Evolutionary conservation across 2,329 filamentous ascomycete genomes (phyloP), one percentile per base, ranked within the genome.

Genomic region (Colletotrichum costaricense): DNA sequence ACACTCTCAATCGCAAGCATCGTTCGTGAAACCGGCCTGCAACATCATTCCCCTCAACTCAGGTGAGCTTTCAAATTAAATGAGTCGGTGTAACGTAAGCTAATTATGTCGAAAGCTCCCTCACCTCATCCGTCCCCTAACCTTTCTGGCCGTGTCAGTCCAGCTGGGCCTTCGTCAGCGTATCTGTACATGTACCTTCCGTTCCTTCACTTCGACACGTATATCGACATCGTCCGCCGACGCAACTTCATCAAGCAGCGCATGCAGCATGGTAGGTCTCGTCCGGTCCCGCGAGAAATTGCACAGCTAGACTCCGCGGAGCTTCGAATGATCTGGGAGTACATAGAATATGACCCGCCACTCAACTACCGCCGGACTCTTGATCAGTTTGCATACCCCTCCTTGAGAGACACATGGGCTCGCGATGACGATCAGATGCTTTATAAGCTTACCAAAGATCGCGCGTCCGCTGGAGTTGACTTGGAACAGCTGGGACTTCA

Each of bases 341-440:
- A 87, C 69, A 83, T 93, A 0, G 89, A 88, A 0, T 86, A 88
- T 54, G 90, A 92, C 55, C 89, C 89, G 0, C 90, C 90, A 0
- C 81, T 92, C 1, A 91, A 93, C 76, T 87, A 88, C 46, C 86
- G 91, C 1, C 85, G 91, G 6, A 92, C 91, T 0, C 78, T 93
- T 5, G 91, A 93, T 71, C 90, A 93, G 75, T 93, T 87, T 68
- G 90, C 89, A 0, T 92, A 92, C 67, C 90, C 90, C 0, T 90
- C 89, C 2, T 81, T 93, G 0, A 83, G 86, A 11, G 90, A 92
- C 42, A 92, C 91, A 0, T 81, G 89, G 55, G 88, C 89, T 0
- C 83, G 91, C 22, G 91, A 93, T 55, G 89, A 91, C 56, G 91
- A 93, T 55, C 91, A 93, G 78, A 92, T 93, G 88, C 80, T 93